phyloP scores from a whole-genome alignment of 1,139 yeast species.

The Kazachstania sp. region DNA sequence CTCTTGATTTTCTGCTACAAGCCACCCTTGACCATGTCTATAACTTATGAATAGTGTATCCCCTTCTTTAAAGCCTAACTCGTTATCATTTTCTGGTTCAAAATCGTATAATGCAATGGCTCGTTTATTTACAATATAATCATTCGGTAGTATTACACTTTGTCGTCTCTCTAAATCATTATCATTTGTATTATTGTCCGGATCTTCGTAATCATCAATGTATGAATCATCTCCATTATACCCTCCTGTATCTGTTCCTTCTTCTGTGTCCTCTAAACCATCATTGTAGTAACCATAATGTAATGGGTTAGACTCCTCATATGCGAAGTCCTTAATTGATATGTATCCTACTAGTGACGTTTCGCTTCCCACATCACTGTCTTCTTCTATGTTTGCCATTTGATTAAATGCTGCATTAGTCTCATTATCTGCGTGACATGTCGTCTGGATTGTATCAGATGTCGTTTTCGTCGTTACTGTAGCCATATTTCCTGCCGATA shows the following conservation, averaged over 20 bases:
- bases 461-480: neutral
- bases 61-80: slow-evolving; percentile 68
- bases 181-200: slow-evolving; percentile 7
- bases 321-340: slow-evolving; percentile 71
- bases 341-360: slow-evolving; percentile 26
- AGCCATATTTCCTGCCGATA: neutral
- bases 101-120: slow-evolving; percentile 89
- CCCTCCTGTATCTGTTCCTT: neutral
- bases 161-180: slow-evolving; percentile 35
- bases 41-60: slow-evolving; percentile 80
- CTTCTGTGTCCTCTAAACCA: slow-evolving; percentile 7
- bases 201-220: neutral
- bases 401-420: neutral
- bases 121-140: slow-evolving; percentile 39
- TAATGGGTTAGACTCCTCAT: slow-evolving; percentile 54
- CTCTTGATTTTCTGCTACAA: slow-evolving; percentile 53
- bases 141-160: slow-evolving; percentile 28
- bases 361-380: slow-evolving; percentile 1
- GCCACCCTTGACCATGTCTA: slow-evolving; percentile 97
- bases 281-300: slow-evolving; percentile 45
- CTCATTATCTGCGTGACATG: neutral
- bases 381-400: slow-evolving; percentile 3
- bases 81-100: slow-evolving; percentile 89
- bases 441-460: neutral
- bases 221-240: neutral